phyloP scores from a whole-genome alignment of 495 filamentous ascomycete species.

The Venustampulla echinocandica region DNA sequence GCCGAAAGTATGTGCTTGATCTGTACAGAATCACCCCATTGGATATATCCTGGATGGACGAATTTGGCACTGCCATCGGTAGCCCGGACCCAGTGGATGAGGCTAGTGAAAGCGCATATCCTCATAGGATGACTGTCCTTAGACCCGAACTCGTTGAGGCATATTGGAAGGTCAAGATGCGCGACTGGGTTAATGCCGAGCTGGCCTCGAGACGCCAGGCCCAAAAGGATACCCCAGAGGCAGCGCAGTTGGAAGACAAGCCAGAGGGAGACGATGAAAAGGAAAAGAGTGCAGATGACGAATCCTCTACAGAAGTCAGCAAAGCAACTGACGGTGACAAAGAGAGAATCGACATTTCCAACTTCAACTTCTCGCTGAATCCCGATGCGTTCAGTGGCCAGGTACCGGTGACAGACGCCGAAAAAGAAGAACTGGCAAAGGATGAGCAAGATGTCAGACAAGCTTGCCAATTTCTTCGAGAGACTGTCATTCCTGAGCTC shows the following conservation, averaged over 20 bases:
- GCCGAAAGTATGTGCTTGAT: constrained; percentile 93
- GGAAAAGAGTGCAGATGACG: constrained; percentile 25
- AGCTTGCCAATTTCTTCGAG: constrained; percentile 68
- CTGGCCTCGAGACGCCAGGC: constrained; percentile 39
- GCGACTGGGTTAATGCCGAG: constrained; percentile 73
- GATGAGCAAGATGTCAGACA: constrained; percentile 86
- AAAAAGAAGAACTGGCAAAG: constrained; percentile 72
- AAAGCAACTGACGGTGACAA: constrained; percentile 26
- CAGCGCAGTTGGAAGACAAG: constrained; percentile 22
- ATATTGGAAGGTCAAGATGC: constrained; percentile 75
- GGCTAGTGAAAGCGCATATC: constrained; percentile 54
- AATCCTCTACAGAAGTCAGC: constrained; percentile 26
- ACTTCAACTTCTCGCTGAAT: constrained; percentile 83
- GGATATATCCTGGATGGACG: constrained; percentile 85
- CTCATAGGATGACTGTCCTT: constrained; percentile 90
- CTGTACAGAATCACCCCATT: constrained; percentile 90
- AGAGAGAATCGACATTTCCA: constrained; percentile 68
- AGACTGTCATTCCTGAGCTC: constrained; percentile 60
- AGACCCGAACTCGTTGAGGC: constrained; percentile 81
- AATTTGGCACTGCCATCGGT: constrained; percentile 34
- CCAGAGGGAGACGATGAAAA: constrained; percentile 17
- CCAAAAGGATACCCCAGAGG: constrained; percentile 17
- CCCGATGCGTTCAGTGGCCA: constrained; percentile 95
- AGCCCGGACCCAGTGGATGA: constrained; percentile 38
- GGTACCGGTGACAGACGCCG: constrained; percentile 77